Percentiles rank a stretch among this genome's conserved stretches.
Evolutionary conservation across 1,284 basidiomycete genomes (phyloP).

Genomic region (Leccinum fuscescens): DNA sequence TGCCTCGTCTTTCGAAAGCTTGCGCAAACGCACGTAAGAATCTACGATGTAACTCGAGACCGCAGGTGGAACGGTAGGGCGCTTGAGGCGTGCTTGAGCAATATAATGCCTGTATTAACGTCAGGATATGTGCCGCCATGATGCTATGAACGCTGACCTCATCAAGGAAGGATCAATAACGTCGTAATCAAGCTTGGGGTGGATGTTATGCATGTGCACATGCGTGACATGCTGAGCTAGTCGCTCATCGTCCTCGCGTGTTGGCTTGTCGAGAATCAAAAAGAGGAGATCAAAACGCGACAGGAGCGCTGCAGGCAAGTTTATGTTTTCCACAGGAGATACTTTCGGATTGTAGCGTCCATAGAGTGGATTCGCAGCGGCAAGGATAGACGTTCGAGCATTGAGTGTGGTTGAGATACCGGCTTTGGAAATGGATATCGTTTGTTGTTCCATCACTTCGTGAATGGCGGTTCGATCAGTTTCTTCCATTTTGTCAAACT

Average conservation of each 20-base stretch:
- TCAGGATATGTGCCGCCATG: neutral
- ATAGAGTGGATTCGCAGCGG: conserved; percentile 97
- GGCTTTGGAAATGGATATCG: conserved; percentile 98
- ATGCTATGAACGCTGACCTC: conserved; percentile 52
- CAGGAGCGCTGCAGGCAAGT: conserved; percentile 93
- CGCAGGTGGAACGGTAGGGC: conserved; percentile 82
- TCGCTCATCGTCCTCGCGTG: conserved; percentile 91
- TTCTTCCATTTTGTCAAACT: conserved; percentile 99
- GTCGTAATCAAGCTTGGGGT: conserved; percentile 84
- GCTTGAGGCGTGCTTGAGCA: conserved; percentile 84
- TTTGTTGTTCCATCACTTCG: conserved; percentile 99
- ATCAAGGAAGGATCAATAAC: conserved; percentile 85
- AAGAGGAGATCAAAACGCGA: conserved; percentile 97
- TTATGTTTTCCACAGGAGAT: conserved; percentile 99
- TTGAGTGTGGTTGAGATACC: conserved; percentile 99
- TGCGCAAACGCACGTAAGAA: conserved; percentile 93
- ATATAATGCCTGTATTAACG: conserved; percentile 80
- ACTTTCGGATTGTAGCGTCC: conserved; percentile 98
- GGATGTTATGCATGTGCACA: conserved; percentile 94
- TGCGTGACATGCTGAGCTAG: conserved; percentile 97
- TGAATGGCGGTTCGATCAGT: conserved; percentile 97
- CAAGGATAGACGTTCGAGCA: conserved; percentile 97
- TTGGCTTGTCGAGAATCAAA: conserved; percentile 95
- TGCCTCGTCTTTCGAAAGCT: conserved; percentile 89
- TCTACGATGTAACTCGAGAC: conserved; percentile 95